Percentiles rank a stretch among this genome's conserved stretches.
Conservation (phyloP, 495 filamentous ascomycete species). For the Neurospora sp. region DNA sequence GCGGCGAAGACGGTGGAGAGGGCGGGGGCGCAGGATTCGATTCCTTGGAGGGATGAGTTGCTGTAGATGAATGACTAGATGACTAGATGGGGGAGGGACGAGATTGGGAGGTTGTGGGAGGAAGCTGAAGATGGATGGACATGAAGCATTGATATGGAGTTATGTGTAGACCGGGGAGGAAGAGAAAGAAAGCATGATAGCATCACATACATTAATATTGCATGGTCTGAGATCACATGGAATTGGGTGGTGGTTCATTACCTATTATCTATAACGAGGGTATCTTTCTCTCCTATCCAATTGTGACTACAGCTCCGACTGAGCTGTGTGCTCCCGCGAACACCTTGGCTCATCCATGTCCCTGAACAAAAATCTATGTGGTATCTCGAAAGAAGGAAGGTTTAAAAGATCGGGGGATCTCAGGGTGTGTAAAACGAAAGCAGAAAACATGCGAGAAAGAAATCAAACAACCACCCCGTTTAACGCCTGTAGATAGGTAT, state of each 20-base stretch:
- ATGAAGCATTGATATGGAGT: not conserved
- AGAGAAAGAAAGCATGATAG: not conserved
- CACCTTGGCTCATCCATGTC: not conserved
- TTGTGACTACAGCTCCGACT: not conserved
- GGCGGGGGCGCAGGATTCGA: constrained; percentile 73
- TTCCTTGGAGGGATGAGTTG: constrained; percentile 81
- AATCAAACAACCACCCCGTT: not conserved
- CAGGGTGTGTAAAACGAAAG: not conserved
- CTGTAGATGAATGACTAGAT: not conserved
- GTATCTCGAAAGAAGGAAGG: not conserved
- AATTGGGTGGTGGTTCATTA: not conserved
- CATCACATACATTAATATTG: not conserved
- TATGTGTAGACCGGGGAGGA: not conserved
- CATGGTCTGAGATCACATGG: not conserved
- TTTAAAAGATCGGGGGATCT: not conserved
- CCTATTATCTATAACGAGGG: not conserved
- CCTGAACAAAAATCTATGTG: not conserved
- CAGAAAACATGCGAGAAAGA: not conserved
- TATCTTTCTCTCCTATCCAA: not conserved
- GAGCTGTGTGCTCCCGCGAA: not conserved
- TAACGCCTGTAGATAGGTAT: not conserved
- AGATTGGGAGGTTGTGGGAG: not conserved
- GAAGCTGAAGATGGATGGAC: not conserved
- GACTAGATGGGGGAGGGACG: not conserved
- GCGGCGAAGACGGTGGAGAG: constrained; percentile 68